Evolutionary conservation across 164 flowering plant genomes (phyloP).

Genomic region (Nelumbo lutea): DNA sequence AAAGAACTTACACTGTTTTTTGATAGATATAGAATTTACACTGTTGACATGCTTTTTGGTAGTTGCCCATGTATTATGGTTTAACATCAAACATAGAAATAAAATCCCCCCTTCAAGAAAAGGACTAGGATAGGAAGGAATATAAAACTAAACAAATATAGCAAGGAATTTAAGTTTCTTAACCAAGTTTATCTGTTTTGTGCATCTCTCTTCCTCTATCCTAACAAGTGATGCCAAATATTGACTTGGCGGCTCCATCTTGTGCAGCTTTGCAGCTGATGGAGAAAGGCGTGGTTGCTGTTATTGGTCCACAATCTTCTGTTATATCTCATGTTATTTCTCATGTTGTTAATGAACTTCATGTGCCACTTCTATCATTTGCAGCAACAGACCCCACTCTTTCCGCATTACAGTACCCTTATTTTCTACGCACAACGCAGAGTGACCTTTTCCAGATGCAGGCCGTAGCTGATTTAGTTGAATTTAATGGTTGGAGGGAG

Average conservation of each 20-base stretch:
- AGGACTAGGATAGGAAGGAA: neutral
- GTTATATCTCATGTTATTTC: constrained; percentile 80
- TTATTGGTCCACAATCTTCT: constrained; percentile 89
- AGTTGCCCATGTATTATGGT: no score
- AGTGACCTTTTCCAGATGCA: constrained; percentile 78
- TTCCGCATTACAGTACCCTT: constrained; percentile 68
- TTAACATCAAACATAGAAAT: neutral
- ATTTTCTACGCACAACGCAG: constrained; percentile 69
- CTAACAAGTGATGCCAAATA: neutral
- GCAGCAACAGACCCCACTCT: constrained; percentile 89
- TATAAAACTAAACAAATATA: neutral
- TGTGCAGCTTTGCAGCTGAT: constrained; percentile 70
- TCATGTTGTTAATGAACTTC: constrained; percentile 65
- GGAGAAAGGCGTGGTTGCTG: constrained; percentile 66
- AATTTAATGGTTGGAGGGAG: constrained; percentile 64
- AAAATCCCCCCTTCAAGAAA: neutral
- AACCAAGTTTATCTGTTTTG: neutral
- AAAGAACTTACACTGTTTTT: no score
- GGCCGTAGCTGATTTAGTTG: constrained; percentile 72
- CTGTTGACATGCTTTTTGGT: no score
- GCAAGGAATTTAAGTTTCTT: neutral
- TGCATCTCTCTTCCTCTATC: neutral
- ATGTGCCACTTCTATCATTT: constrained; percentile 77
- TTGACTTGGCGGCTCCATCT: neutral
- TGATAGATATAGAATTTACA: no score